Evolutionary conservation across 768 basidiomycete species (phyloP).

Genomic region (Boletus rubescentipes): DNA sequence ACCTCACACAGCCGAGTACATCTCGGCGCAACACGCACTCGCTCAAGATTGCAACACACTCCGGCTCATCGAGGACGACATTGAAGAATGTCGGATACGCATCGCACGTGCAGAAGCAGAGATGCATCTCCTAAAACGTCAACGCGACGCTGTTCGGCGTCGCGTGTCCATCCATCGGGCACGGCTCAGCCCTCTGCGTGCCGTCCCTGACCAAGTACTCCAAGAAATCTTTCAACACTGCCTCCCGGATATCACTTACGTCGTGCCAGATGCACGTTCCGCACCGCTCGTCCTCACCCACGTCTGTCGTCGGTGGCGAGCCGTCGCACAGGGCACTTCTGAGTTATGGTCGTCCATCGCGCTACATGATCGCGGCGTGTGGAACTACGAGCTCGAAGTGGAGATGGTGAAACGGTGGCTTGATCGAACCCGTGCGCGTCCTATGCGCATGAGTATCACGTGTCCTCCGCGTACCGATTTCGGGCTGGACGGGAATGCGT

Average conservation of each 20-base stretch:
- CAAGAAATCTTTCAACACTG: conserved; percentile 33
- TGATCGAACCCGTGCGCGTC: conserved; percentile 18
- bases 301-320: conserved; percentile 34
- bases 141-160: conserved; percentile 16
- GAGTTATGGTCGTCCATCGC: conserved; percentile 33
- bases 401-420: conserved; percentile 28
- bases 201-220: conserved; percentile 32
- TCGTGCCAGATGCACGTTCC: conserved; percentile 18
- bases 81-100: conserved; percentile 18
- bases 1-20: conserved; percentile 19
- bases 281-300: conserved; percentile 35
- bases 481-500: neutral
- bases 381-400: conserved; percentile 28
- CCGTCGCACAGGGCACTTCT: conserved; percentile 28
- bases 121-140: conserved; percentile 18
- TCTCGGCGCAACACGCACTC: conserved; percentile 20
- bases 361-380: conserved; percentile 29
- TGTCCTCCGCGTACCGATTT: conserved; percentile 21
- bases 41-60: conserved; percentile 16
- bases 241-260: conserved; percentile 22
- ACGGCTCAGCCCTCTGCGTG: conserved; percentile 29
- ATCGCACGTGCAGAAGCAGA: conserved; percentile 15
- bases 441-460: conserved; percentile 23
- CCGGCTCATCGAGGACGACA: conserved; percentile 12
- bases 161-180: conserved; percentile 25